Evolutionary conservation across 1,139 yeast genomes (phyloP), one percentile per base, ranked within the genome.

Genomic region (Suhomyces taliae): DNA sequence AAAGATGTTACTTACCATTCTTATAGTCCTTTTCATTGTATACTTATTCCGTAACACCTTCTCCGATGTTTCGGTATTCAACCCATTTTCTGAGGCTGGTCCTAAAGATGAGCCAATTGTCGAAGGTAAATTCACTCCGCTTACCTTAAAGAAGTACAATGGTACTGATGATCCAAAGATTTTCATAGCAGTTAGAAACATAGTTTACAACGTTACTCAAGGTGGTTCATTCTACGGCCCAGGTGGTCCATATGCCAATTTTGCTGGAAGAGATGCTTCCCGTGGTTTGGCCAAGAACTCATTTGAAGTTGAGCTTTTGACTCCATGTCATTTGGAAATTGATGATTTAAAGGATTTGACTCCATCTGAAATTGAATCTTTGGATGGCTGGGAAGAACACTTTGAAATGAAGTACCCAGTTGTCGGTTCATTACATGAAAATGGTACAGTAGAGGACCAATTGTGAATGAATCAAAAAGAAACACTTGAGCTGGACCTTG

Each of bases 231-330:
- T 93, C 63, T 93, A 95, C 62, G 99, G 99, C 0, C 99, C 99
- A 4, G 90, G 95, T 24, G 97, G 98, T 0, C 96, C 98, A 0
- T 93, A 93, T 66, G 85, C 87, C 48, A 90, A 90, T 62, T 93
- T 93, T 74, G 98, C 98, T 1, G 99, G 99, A 4, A 86, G 90
- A 56, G 99, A 93, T 68, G 98, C 99, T 2, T 87, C 96, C 2
- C 74, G 99, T 54, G 99, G 99, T 0, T 78, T 93, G 52, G 97
- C 98, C 1, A 75, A 81, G 60, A 93, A 91, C 66, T 87, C 96
- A 33, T 93, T 93, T 69, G 98, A 93, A 44, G 64, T 75, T 34
- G 78, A 67, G 2, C 72, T 76, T 47, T 72, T 87, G 39, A 82
- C 79, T 40, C 75, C 80, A 11, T 70, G 85, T 62, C 84, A 81